Evolutionary conservation across 805 yeast genomes (phyloP).

Genomic region (Priceomyces medius): DNA sequence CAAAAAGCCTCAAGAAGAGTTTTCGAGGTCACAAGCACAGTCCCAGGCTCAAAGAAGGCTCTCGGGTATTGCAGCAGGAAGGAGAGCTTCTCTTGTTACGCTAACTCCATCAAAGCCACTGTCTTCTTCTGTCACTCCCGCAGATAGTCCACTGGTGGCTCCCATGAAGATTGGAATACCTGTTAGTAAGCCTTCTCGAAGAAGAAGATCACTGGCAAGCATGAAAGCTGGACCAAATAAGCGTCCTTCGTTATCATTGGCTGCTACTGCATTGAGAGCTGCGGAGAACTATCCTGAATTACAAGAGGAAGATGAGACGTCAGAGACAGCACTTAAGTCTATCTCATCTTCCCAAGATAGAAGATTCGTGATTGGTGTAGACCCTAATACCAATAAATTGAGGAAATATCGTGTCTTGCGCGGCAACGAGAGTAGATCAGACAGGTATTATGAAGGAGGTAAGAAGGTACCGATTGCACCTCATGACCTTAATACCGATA

Average conservation of each 20-base stretch:
- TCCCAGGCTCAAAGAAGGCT: conserved; percentile 30
- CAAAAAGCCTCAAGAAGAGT: conserved; percentile 21
- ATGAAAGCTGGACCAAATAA: conserved; percentile 9
- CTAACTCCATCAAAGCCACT: background rate
- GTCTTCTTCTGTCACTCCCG: background rate
- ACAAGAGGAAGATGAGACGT: conserved; percentile 9
- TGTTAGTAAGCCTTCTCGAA: conserved; percentile 24
- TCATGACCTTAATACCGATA: conserved; percentile 30
- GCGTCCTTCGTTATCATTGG: conserved; percentile 9
- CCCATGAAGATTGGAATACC: conserved; percentile 44
- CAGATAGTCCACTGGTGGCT: background rate
- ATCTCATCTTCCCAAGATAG: background rate
- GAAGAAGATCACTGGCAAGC: conserved; percentile 27
- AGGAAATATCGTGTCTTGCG: conserved; percentile 24
- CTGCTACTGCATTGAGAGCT: conserved; percentile 6
- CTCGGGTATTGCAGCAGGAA: conserved; percentile 31
- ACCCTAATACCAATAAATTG: conserved; percentile 27
- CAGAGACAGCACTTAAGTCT: conserved; percentile 3
- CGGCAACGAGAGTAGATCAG: conserved; percentile 3
- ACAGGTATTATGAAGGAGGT: conserved; percentile 12
- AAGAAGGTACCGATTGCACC: conserved; percentile 36
- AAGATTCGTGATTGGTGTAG: conserved; percentile 32
- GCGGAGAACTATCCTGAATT: conserved; percentile 10
- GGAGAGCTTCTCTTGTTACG: background rate
- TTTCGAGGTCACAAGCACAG: conserved; percentile 11